A percentile compares a stretch with the other conserved stretches of the same genome.
Evolutionary conservation across 2,329 filamentous ascomycete genomes (phyloP).

Genomic region (Pseudogymnoascus sp.): DNA sequence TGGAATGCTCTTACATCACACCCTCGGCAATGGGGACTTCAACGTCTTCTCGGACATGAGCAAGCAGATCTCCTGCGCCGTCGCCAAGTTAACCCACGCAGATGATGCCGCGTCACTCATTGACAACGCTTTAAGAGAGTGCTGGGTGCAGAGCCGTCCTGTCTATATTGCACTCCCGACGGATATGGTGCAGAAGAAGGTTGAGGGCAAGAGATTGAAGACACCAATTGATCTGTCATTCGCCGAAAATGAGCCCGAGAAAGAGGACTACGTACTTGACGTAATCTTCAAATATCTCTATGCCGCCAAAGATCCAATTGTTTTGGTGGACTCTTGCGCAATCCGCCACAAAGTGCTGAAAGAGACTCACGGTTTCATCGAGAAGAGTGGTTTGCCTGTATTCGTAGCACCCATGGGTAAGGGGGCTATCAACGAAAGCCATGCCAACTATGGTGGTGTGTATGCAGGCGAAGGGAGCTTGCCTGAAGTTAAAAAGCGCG

Average conservation of each 20-base stretch:
- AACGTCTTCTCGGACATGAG: slow-evolving; percentile 77
- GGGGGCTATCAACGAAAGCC: slow-evolving; percentile 68
- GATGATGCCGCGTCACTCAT: slow-evolving; percentile 65
- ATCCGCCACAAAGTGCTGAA: slow-evolving; percentile 65
- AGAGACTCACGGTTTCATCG: slow-evolving; percentile 64
- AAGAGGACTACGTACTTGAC: slow-evolving; percentile 75
- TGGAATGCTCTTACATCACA: slow-evolving; percentile 54
- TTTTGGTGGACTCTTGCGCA: slow-evolving; percentile 77
- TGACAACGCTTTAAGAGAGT: slow-evolving; percentile 67
- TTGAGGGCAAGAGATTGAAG: slow-evolving; percentile 66
- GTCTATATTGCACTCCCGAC: slow-evolving; percentile 80
- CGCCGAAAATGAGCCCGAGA: slow-evolving; percentile 57
- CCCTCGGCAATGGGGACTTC: slow-evolving; percentile 70
- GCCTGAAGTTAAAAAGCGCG: slow-evolving; percentile 51
- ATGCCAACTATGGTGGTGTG: slow-evolving; percentile 71
- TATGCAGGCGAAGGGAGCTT: slow-evolving; percentile 74
- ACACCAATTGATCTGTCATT: slow-evolving; percentile 59
- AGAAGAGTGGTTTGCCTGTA: slow-evolving; percentile 66
- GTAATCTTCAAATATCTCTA: slow-evolving; percentile 67
- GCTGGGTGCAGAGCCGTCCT: slow-evolving; percentile 64
- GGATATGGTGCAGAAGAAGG: slow-evolving; percentile 68
- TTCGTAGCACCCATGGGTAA: slow-evolving; percentile 93
- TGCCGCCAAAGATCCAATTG: slow-evolving; percentile 63
- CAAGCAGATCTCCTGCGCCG: slow-evolving; percentile 59
- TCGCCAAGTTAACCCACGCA: slow-evolving; percentile 63